These are phyloP conservation scores for Rhododendron henanense DNA, from an alignment of 148 eudicot species.

Conservation along the genomic window DNA sequence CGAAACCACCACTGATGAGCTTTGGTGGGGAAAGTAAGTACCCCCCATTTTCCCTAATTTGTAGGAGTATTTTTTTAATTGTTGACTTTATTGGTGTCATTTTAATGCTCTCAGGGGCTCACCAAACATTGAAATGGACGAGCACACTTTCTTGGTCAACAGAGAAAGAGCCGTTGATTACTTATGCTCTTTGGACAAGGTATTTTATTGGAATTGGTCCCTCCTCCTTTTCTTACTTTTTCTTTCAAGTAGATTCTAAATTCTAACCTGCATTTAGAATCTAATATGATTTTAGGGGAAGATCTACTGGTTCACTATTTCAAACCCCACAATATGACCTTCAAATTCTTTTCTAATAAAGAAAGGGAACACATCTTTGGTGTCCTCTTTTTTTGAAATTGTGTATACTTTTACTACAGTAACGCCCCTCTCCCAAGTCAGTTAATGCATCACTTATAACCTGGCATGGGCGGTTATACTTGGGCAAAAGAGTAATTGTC, in stretches of 20 bases:
- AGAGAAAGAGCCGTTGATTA: conserved; percentile 97
- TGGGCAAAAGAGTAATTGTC: neutral
- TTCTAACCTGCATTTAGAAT: neutral
- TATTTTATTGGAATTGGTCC: conserved; percentile 9
- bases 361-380: neutral
- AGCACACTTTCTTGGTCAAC: conserved; percentile 87
- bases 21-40: conserved; percentile 99
- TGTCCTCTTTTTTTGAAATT: neutral
- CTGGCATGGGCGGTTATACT: neutral
- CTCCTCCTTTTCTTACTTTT: neutral
- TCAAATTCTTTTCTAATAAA: neutral
- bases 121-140: conserved; percentile 98
- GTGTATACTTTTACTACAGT: neutral
- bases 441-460: neutral
- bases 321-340: neutral
- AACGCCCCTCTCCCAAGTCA: neutral
- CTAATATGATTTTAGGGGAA: neutral
- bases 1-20: conserved; percentile 58
- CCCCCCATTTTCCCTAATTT: neutral
- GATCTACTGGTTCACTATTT: neutral
- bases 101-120: conserved; percentile 57
- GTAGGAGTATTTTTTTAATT: neutral
- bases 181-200: conserved; percentile 93
- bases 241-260: neutral
- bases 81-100: neutral